Base-by-base conservation (phyloP, 805 yeast species). In the Cephaloascus fragrans region DNA sequence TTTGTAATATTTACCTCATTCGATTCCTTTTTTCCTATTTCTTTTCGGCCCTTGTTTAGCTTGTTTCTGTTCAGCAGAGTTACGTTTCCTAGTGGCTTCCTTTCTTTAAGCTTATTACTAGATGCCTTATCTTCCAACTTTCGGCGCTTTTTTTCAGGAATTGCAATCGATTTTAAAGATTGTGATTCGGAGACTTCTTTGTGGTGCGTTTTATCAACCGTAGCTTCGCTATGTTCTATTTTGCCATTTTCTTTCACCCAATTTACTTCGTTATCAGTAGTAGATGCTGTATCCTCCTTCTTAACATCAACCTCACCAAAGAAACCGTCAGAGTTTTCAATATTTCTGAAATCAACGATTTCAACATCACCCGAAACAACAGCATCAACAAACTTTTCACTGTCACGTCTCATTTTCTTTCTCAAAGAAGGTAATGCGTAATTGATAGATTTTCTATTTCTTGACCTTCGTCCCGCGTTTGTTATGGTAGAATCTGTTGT, bases 351-450 rank as follows among this genome's bases (percentile, higher is more conserved):
- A 6, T 31, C 8, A n/a, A n/a, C 18, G n/a, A 31, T 31, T 31
- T 31, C 33, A 31, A 14, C 33, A 31, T 31, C 56, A 36, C 55
- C 53, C 19, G 56, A 63, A 5, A 57, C 62, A 1, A 80, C 75
- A 1, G 88, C 88, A 53, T 77, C 84, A 3, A 75, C 75, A 34
- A 78, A 59, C 44, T 69, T 67, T 23, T 64, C 80, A 0, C 78
- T 65, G 26, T 75, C 77, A 46, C 90, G 67, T 51, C 94, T 71
- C 80, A 81, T 69, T 51, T 83, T 83, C 14, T 70, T 73, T 32
- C 83, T 64, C 39, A 82, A 55, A 1, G 89, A 77, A 0, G 88
- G 87, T 26, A 77, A 65, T 16, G 77, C 76, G 48, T 85, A 85
- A 52, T 77, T 75, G 4, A 85, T 75, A 9, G 71, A 68, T 41